phyloP scores from a whole-genome alignment of 2,329 filamentous ascomycete genomes.

The Penicillium sp. region DNA sequence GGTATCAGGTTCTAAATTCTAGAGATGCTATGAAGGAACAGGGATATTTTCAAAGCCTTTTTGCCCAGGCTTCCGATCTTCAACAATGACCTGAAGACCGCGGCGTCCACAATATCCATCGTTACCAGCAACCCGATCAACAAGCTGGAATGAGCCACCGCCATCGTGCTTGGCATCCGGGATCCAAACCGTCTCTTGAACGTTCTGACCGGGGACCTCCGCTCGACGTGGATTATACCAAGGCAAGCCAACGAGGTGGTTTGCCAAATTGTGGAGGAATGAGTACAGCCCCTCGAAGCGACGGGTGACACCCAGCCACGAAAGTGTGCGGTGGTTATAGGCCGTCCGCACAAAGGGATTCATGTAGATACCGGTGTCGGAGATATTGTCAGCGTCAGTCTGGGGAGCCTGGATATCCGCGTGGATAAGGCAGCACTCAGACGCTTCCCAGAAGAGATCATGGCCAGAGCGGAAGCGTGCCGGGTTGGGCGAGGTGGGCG shows the following conservation, averaged over 20 bases:
- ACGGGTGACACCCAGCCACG: conserved; percentile 61
- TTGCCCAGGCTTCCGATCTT: conserved; percentile 44
- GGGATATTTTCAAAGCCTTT: conserved; percentile 50
- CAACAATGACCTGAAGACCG: conserved; percentile 47
- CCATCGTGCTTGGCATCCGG: conserved; percentile 28
- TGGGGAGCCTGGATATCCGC: conserved; percentile 49
- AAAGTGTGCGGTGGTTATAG: conserved; percentile 61
- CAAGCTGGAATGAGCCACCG: conserved; percentile 42
- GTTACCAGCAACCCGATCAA: conserved; percentile 43
- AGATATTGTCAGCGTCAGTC: conserved; percentile 32
- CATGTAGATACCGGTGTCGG: conserved; percentile 66
- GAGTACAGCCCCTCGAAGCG: conserved; percentile 68
- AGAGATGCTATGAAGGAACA: conserved; percentile 31
- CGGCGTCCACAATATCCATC: conserved; percentile 50
- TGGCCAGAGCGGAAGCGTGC: conserved; percentile 60
- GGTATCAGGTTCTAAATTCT: conserved; percentile 4
- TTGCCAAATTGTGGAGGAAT: conserved; percentile 61
- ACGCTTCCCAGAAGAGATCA: conserved; percentile 64
- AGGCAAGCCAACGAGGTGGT: conserved; percentile 59
- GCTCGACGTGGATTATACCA: conserved; percentile 61
- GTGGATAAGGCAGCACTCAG: conserved; percentile 64
- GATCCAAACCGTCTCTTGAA: conserved; percentile 46
- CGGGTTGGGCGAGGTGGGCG: conserved; percentile 36
- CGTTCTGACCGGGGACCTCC: conserved; percentile 58
- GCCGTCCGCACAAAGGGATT: conserved; percentile 75